Percentiles rank a stretch among this genome's conserved stretches.
Conservation (phyloP, 2,329 filamentous ascomycete genomes). For the Pseudogymnoascus sp. region DNA sequence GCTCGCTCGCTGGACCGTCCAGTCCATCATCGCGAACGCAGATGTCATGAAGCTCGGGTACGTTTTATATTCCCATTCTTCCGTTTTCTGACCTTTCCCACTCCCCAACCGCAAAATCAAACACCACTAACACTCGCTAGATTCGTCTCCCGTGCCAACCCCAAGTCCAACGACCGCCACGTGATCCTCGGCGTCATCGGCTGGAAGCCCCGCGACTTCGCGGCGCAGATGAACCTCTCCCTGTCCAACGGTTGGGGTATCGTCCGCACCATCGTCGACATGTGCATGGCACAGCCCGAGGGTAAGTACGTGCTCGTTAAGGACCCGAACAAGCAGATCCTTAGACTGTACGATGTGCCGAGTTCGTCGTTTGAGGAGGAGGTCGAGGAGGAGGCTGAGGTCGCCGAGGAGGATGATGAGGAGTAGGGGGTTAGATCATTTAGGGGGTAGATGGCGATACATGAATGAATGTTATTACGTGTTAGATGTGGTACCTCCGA, state of each 20-base stretch:
- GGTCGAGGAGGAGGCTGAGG: constrained; percentile 56
- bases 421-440: background rate
- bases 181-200: constrained; percentile 91
- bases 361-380: constrained; percentile 84
- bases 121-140: constrained; percentile 39
- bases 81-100: background rate
- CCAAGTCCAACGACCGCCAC: constrained; percentile 86
- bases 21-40: constrained; percentile 94
- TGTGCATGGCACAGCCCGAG: constrained; percentile 71
- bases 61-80: constrained; percentile 29
- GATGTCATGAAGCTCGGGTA: constrained; percentile 98
- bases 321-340: constrained; percentile 95
- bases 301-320: constrained; percentile 75
- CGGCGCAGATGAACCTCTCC: constrained; percentile 94
- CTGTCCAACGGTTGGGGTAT: constrained; percentile 98
- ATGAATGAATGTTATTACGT: constrained; percentile 6
- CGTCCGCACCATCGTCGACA: constrained; percentile 94
- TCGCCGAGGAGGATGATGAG: constrained; percentile 27
- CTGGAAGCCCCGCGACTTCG: constrained; percentile 97
- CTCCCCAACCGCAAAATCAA: background rate
- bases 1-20: constrained; percentile 93
- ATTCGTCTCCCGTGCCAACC: constrained; percentile 91
- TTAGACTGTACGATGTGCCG: constrained; percentile 89
- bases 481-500: background rate
- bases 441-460: background rate